A percentile compares a stretch with the other conserved stretches of the same genome.
These are phyloP conservation scores for Heliocybe sulcata DNA, from an alignment of 1,284 basidiomycete genomes.

Conservation along the genomic window DNA sequence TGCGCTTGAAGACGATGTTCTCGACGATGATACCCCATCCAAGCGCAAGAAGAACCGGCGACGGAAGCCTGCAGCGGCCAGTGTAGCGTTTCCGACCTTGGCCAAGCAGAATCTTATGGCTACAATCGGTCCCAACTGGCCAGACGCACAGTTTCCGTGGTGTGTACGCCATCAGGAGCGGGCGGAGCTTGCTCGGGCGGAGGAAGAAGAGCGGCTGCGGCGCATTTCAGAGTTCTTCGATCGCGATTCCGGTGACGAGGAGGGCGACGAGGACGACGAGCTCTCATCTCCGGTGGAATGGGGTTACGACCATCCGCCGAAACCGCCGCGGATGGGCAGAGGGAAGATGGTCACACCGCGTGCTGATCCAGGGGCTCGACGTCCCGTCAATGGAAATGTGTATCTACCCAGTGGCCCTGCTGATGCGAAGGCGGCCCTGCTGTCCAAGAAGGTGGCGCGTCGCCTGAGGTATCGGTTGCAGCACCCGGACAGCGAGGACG, in stretches of 20 bases:
- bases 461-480: conserved; percentile 41
- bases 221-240: conserved; percentile 55
- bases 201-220: conserved; percentile 50
- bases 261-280: conserved; percentile 36
- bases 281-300: conserved; percentile 24
- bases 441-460: conserved; percentile 62
- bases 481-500: conserved; percentile 20
- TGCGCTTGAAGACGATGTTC: conserved; percentile 22
- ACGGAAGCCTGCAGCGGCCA: conserved; percentile 15
- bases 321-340: conserved; percentile 32
- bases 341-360: conserved; percentile 57
- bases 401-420: conserved; percentile 58
- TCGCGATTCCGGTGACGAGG: conserved; percentile 45
- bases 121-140: conserved; percentile 59
- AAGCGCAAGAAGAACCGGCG: conserved; percentile 26
- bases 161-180: conserved; percentile 47
- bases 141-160: conserved; percentile 73
- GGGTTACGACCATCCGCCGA: conserved; percentile 24
- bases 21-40: conserved; percentile 17
- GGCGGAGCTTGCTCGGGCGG: conserved; percentile 37
- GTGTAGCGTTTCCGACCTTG: too few species aligned
- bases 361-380: conserved; percentile 26
- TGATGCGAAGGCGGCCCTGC: conserved; percentile 62
- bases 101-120: conserved; percentile 1
- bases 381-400: conserved; percentile 16